These are phyloP conservation scores for Spizellomyces sp. DNA, from an alignment of 192 early-diverging fungal genomes.

Conservation along the genomic window DNA sequence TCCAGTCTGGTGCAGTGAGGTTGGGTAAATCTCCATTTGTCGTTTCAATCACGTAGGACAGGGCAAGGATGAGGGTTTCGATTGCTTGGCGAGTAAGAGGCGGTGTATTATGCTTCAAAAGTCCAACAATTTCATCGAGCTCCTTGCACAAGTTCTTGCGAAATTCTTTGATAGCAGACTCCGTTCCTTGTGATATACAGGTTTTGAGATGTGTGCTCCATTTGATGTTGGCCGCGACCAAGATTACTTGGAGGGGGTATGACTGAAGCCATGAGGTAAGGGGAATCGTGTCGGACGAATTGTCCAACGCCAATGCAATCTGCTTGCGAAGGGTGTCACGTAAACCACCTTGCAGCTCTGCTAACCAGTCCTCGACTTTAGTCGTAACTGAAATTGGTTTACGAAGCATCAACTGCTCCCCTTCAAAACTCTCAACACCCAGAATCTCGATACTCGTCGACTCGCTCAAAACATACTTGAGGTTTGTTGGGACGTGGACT, in stretches of 20 bases:
- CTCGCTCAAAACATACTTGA: slow-evolving; percentile 1
- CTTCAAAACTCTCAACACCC: slow-evolving; percentile 13
- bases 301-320: not conserved
- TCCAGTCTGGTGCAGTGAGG: not conserved
- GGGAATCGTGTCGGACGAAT: not conserved
- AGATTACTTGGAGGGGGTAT: slow-evolving; percentile 5
- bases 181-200: not conserved
- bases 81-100: not conserved
- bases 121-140: not conserved
- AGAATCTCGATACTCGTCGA: not conserved
- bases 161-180: not conserved
- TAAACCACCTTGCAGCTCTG: not conserved
- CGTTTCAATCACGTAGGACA: slow-evolving; percentile 11
- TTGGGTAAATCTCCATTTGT: not conserved
- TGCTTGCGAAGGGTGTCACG: not conserved
- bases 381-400: not conserved
- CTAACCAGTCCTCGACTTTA: slow-evolving; percentile 16
- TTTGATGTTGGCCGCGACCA: slow-evolving; percentile 4
- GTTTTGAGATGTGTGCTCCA: slow-evolving; percentile 7
- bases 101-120: not conserved
- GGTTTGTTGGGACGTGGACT: not conserved
- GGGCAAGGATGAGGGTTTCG: slow-evolving; percentile 2
- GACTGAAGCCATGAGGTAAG: not conserved
- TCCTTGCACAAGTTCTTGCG: not conserved
- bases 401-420: not conserved